Evolutionary conservation across 345 rosid genomes (phyloP).

Genomic region (Gossypium thurberi): DNA sequence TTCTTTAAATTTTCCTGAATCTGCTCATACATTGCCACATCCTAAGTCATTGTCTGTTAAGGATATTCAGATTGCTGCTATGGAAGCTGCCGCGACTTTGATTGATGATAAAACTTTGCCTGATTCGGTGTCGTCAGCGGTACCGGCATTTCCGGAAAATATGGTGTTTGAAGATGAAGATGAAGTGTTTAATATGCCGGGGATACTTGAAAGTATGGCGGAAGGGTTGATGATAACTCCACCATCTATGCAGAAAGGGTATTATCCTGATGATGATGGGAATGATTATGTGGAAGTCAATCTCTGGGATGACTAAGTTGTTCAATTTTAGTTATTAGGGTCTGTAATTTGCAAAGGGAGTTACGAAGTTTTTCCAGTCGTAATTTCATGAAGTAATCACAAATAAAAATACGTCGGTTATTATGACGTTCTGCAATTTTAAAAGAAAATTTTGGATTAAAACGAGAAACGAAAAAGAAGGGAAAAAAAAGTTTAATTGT

Average conservation of each 20-base stretch:
- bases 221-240: slow-evolving; percentile 55
- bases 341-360: too few species aligned
- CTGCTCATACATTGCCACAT: slow-evolving; percentile 23
- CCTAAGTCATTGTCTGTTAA: slow-evolving; percentile 24
- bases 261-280: slow-evolving; percentile 23
- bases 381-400: too few species aligned
- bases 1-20: slow-evolving; percentile 35
- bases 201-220: slow-evolving; percentile 44
- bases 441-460: too few species aligned
- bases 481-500: too few species aligned
- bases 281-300: slow-evolving; percentile 26
- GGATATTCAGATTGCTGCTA: slow-evolving; percentile 39
- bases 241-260: slow-evolving; percentile 34
- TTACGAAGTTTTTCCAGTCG: too few species aligned
- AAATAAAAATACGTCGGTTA: too few species aligned
- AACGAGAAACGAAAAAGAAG: too few species aligned
- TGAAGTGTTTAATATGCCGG: slow-evolving; percentile 57
- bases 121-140: not conserved
- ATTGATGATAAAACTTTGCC: not conserved
- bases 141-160: slow-evolving; percentile 5
- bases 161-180: slow-evolving; percentile 39
- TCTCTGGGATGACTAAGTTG: slow-evolving; percentile 36
- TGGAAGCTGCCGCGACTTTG: slow-evolving; percentile 24
- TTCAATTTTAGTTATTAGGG: not conserved
- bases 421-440: too few species aligned